A percentile compares a stretch with the other conserved stretches of the same genome.
Evolutionary conservation across 1,284 basidiomycete species (phyloP).

Genomic region (Fomitopsis palustris): DNA sequence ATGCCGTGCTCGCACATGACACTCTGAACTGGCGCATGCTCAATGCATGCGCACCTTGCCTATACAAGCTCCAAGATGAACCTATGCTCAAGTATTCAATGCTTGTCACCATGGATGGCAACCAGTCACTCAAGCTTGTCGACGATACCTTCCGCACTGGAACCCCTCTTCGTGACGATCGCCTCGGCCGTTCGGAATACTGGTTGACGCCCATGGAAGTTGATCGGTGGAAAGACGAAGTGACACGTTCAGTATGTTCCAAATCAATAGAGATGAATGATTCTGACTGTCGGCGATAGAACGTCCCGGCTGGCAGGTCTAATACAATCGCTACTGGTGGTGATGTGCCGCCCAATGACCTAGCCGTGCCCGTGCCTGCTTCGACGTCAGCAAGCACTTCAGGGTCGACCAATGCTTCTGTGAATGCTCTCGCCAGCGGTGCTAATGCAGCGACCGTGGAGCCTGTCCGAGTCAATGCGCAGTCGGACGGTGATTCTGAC

Average conservation of each 20-base stretch:
- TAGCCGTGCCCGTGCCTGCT: no score
- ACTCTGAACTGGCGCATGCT: slow-evolving; percentile 20
- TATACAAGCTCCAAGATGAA: slow-evolving; percentile 25
- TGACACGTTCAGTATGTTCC: not conserved
- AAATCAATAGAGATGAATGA: no score
- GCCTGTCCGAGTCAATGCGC: no score
- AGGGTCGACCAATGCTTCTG: no score
- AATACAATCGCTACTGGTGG: no score
- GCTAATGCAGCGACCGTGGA: no score
- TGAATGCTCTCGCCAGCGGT: no score
- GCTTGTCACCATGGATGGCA: slow-evolving; percentile 28
- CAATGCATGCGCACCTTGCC: slow-evolving; percentile 27
- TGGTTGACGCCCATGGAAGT: slow-evolving; percentile 18
- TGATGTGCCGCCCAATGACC: no score
- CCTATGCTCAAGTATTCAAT: slow-evolving; percentile 12
- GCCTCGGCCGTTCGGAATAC: slow-evolving; percentile 6
- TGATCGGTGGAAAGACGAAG: slow-evolving; percentile 20
- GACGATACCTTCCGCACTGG: slow-evolving; percentile 7
- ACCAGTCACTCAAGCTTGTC: slow-evolving; percentile 28
- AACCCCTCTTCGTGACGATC: slow-evolving; percentile 8
- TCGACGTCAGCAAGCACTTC: no score
- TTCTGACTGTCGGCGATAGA: no score
- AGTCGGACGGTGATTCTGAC: no score
- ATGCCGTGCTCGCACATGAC: slow-evolving; percentile 16
- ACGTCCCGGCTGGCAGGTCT: no score